These are phyloP conservation scores for Aureobasidium sp. DNA, from an alignment of 2,329 filamentous ascomycete genomes.

Conservation along the genomic window DNA sequence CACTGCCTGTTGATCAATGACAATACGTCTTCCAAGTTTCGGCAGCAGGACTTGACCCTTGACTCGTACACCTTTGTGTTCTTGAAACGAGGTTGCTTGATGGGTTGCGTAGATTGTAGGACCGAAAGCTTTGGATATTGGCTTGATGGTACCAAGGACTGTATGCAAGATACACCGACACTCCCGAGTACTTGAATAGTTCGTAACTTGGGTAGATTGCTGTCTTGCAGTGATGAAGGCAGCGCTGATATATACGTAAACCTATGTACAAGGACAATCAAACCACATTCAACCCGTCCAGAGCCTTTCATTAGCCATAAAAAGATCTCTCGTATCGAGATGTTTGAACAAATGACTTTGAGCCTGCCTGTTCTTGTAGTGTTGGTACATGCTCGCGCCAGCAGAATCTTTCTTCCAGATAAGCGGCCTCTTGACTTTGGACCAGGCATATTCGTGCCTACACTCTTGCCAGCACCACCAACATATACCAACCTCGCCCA, in stretches of 20 bases:
- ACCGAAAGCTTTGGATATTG: background rate
- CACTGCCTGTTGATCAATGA: background rate
- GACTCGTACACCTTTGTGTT: background rate
- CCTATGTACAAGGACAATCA: background rate
- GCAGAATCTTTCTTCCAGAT: conserved; percentile 23
- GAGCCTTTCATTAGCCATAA: conserved; percentile 26
- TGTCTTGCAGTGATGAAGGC: background rate
- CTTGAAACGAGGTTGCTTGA: background rate
- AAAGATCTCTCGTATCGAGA: conserved; percentile 23
- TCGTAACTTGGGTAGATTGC: background rate
- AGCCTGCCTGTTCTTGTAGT: conserved; percentile 7
- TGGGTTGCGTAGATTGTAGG: background rate
- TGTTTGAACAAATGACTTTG: conserved; percentile 23
- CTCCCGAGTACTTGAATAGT: too few relatives aligned
- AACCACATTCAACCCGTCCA: conserved; percentile 19
- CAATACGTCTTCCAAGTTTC: background rate
- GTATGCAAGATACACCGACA: too few relatives aligned
- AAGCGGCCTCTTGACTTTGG: conserved; percentile 36
- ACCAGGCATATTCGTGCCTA: conserved; percentile 36
- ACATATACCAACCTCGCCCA: conserved; percentile 38
- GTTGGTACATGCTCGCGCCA: conserved; percentile 10
- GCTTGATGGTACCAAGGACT: too few relatives aligned
- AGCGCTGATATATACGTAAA: background rate
- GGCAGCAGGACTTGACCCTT: background rate
- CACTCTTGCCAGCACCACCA: conserved; percentile 36